phyloP scores from a whole-genome alignment of 768 basidiomycete species.

The Hirschioporus abietinus region DNA sequence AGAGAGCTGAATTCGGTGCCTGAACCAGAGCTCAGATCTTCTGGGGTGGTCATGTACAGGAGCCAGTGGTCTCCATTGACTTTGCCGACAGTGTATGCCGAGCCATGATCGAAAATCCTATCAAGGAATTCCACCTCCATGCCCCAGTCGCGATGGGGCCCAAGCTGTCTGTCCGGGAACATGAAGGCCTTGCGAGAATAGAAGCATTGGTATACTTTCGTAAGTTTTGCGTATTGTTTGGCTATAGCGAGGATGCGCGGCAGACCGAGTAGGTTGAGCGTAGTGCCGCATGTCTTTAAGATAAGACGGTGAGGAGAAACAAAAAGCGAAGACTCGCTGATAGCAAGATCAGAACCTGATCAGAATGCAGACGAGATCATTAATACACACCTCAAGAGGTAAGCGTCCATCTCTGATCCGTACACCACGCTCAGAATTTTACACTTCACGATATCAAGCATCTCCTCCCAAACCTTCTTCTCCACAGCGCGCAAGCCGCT shows the following conservation, averaged over 20 bases:
- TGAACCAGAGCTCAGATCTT: constrained; percentile 18
- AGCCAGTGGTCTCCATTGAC: constrained; percentile 99
- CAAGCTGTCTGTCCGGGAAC: constrained; percentile 94
- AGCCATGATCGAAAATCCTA: constrained; percentile 78
- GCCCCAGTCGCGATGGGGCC: constrained; percentile 92
- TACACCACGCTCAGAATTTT: constrained; percentile 88
- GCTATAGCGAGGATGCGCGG: constrained; percentile 95
- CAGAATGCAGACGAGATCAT: constrained; percentile 4
- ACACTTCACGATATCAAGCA: constrained; percentile 96
- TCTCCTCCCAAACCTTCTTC: constrained; percentile 85
- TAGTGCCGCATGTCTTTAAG: constrained; percentile 98
- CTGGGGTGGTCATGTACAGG: constrained; percentile 80
- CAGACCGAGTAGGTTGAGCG: constrained; percentile 92
- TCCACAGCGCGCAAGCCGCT: constrained; percentile 74
- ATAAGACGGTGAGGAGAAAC: constrained; percentile 93
- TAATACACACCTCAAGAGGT: constrained; percentile 74
- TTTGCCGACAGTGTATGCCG: constrained; percentile 95
- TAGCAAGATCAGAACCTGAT: constrained; percentile 7
- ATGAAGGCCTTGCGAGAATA: constrained; percentile 99
- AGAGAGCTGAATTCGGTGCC: constrained; percentile 24
- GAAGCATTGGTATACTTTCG: constrained; percentile 83
- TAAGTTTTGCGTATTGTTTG: constrained; percentile 55
- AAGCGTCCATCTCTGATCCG: constrained; percentile 91
- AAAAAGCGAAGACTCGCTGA: constrained; percentile 97
- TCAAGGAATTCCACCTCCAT: constrained; percentile 91